phyloP scores from a whole-genome alignment of 1,284 basidiomycete genomes.

The Polyporus tsugae region DNA sequence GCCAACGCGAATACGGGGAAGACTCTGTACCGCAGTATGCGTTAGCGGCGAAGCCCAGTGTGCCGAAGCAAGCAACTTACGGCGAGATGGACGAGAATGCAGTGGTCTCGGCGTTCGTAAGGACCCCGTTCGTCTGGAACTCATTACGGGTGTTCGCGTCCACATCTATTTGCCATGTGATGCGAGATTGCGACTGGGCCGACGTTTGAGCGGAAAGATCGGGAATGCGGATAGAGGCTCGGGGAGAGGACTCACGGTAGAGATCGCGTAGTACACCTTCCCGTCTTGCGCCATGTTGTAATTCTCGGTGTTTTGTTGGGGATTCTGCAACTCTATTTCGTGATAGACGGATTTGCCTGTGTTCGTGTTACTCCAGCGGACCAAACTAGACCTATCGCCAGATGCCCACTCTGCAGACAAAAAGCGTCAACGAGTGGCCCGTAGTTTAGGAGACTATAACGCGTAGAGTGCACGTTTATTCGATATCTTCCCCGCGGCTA shows the following conservation, averaged over 20 bases:
- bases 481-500: too few relatives aligned
- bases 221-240: background rate
- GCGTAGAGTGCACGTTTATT: too few relatives aligned
- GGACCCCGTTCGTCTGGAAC: constrained; percentile 26
- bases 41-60: background rate
- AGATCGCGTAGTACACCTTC: constrained; percentile 34
- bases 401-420: constrained; percentile 32
- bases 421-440: background rate
- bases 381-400: constrained; percentile 22
- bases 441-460: too few relatives aligned
- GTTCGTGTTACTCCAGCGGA: constrained; percentile 27
- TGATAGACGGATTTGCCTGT: constrained; percentile 29
- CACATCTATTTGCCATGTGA: constrained; percentile 31
- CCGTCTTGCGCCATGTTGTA: constrained; percentile 37
- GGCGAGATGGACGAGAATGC: constrained; percentile 24
- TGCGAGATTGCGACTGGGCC: constrained; percentile 18
- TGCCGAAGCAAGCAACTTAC: constrained; percentile 17
- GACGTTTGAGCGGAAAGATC: background rate
- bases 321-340: constrained; percentile 28
- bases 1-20: constrained; percentile 36
- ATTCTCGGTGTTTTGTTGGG: constrained; percentile 27
- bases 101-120: constrained; percentile 21
- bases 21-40: constrained; percentile 10
- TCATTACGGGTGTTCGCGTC: constrained; percentile 20
- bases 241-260: constrained; percentile 18